Evolutionary conservation across 2,329 filamentous ascomycete species (phyloP).

Genomic region (Cytospora leucostoma): DNA sequence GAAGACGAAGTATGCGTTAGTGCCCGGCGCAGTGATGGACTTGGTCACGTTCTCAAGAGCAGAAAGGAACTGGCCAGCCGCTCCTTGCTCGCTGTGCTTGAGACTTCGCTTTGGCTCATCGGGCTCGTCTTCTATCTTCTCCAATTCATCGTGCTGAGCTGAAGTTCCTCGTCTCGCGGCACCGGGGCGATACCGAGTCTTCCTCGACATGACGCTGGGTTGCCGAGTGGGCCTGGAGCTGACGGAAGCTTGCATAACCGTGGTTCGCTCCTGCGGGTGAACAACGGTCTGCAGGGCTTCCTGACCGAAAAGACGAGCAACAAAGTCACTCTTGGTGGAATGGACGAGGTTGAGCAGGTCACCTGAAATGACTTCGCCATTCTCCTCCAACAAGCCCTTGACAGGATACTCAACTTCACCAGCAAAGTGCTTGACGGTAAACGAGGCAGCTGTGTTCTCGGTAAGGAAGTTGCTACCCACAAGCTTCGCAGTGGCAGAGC

Average conservation of each 20-base stretch:
- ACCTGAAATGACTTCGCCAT: conserved; percentile 92
- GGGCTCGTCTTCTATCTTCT: conserved; percentile 50
- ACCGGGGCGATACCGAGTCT: conserved; percentile 53
- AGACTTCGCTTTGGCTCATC: conserved; percentile 46
- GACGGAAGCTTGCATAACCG: conserved; percentile 94
- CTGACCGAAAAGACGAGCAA: conserved; percentile 91
- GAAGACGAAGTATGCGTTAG: conserved; percentile 95
- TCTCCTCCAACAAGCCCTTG: conserved; percentile 86
- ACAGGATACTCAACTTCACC: conserved; percentile 95
- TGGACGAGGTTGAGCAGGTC: conserved; percentile 94
- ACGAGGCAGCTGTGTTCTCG: conserved; percentile 75
- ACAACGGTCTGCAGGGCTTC: conserved; percentile 88
- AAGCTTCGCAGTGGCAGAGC: conserved; percentile 71
- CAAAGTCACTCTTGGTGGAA: conserved; percentile 83
- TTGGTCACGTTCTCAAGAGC: conserved; percentile 90
- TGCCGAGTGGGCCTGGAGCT: conserved; percentile 92
- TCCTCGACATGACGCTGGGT: conserved; percentile 87
- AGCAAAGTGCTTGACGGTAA: conserved; percentile 93
- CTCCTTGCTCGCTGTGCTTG: conserved; percentile 70
- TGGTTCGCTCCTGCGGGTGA: conserved; percentile 87
- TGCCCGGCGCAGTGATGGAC: conserved; percentile 76
- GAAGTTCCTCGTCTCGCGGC: conserved; percentile 39
- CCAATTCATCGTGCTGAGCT: conserved; percentile 32
- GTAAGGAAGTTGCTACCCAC: conserved; percentile 90
- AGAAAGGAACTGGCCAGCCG: conserved; percentile 87